Base-by-base conservation (phyloP, 805 yeast genomes). In the Candida chilensis region DNA sequence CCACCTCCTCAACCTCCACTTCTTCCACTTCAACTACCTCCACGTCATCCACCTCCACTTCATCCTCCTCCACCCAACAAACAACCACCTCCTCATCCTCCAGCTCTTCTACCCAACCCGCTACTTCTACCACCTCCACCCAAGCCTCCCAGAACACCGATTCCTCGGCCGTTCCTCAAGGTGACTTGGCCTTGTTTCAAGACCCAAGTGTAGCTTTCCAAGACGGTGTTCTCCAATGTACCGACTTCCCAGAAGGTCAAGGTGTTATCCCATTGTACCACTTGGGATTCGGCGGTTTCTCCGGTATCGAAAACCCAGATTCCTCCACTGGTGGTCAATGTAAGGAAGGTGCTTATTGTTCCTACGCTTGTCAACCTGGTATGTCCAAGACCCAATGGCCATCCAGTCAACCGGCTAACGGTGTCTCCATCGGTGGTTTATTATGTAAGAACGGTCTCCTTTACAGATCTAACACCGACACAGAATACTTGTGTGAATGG, bases 361-460 rank as follows among this genome's bases (percentile, higher is more conserved):
- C 97, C 36, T 90, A 90, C 62, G 95, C 97, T 36, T 90, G 98
- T 69, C 94, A 87, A 67, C 77, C 96, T 26, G 98, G 97, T 73
- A 85, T 86, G 95, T 85, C 96, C 50, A 90, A 90, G 77, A 86
- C 96, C 33, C 98, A 90, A 68, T 90, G 94, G 95, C 97, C 97
- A 39, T 60, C 78, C 27, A 41, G 53, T 32, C 98, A 90, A 68
- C 97, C 97, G 33, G 41, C 81, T 32, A 71, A 64, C 56, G 97
- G 97, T 65, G 81, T 80, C 34, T 82, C 96, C 27, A 75, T 90
- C 42, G 98, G 98, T 62, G 98, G 98, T 54, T 73, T 90, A 47
- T 55, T 60, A 47, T 90, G 98, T 73, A 71, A 80, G 57, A 60
- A 63, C 53, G 97, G 97, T 44, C 74, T 74, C 64, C 70, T 90